These are phyloP conservation scores for Penicillium nordicum DNA, from an alignment of 2,329 filamentous ascomycete species.

Conservation along the genomic window DNA sequence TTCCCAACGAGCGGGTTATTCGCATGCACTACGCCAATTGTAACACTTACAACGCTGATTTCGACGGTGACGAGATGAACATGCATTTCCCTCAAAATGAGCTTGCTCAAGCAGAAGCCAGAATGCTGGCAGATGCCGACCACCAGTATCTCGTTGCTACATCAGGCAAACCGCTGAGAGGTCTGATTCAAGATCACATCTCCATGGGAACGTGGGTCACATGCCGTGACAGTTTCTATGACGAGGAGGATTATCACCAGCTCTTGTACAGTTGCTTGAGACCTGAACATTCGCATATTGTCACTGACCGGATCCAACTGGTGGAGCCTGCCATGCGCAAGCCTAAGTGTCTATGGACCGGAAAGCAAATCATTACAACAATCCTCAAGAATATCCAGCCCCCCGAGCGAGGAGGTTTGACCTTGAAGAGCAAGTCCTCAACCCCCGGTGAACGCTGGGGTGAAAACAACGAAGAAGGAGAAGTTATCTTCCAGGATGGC, in stretches of 20 bases:
- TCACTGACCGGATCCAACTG: constrained; percentile 75
- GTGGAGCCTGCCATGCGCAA: constrained; percentile 78
- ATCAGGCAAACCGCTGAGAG: constrained; percentile 86
- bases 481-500: constrained; percentile 79
- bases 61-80: constrained; percentile 99
- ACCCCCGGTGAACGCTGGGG: constrained; percentile 81
- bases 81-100: constrained; percentile 99
- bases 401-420: constrained; percentile 68
- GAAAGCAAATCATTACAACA: constrained; percentile 92
- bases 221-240: constrained; percentile 87
- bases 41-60: constrained; percentile 99
- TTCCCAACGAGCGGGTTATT: constrained; percentile 93
- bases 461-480: constrained; percentile 65
- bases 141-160: constrained; percentile 95
- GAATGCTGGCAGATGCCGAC: constrained; percentile 92
- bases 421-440: constrained; percentile 73
- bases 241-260: constrained; percentile 82
- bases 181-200: constrained; percentile 97
- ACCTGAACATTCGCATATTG: constrained; percentile 85
- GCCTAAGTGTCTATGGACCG: constrained; percentile 81
- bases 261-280: constrained; percentile 86
- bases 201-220: constrained; percentile 91
- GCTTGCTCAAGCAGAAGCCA: constrained; percentile 84
- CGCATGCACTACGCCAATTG: constrained; percentile 99
- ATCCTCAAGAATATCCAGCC: constrained; percentile 91